Conservation (phyloP, 805 yeast species). For the Saccharomycopsis microspora region DNA sequence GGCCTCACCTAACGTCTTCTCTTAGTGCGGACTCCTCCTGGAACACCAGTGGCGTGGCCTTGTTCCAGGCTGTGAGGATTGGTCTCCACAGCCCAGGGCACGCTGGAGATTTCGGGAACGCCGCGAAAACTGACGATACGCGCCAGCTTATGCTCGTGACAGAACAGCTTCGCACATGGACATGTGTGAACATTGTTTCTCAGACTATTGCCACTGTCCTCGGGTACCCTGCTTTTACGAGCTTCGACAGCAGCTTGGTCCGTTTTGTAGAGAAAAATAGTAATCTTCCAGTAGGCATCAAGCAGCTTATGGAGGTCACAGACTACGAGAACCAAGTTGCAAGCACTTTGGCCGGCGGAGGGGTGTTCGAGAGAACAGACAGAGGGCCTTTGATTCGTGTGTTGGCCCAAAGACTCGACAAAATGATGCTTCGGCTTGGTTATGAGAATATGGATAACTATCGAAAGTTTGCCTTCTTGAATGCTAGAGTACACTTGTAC, state of each 20-base stretch:
- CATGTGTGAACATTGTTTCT: constrained; percentile 81
- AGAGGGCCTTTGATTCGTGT: constrained; percentile 65
- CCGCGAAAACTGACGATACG: constrained; percentile 22
- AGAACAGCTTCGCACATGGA: constrained; percentile 88
- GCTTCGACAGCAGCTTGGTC: constrained; percentile 62
- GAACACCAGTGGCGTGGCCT: constrained; percentile 89
- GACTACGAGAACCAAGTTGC: constrained; percentile 81
- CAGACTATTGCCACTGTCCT: constrained; percentile 86
- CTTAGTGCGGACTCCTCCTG: constrained; percentile 92
- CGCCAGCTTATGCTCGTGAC: constrained; percentile 33
- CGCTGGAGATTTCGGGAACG: constrained; percentile 40
- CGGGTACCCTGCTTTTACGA: constrained; percentile 90
- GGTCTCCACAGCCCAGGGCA: constrained; percentile 80
- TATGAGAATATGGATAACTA: constrained; percentile 49
- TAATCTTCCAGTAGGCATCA: constrained; percentile 46
- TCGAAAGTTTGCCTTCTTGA: constrained; percentile 54
- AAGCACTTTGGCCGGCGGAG: constrained; percentile 35
- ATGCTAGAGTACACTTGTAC: constrained; percentile 71
- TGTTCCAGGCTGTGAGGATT: constrained; percentile 84
- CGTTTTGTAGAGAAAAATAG: constrained; percentile 24
- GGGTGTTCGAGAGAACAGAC: constrained; percentile 31
- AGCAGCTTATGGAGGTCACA: constrained; percentile 73
- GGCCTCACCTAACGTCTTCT: constrained; percentile 96
- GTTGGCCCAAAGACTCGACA: constrained; percentile 61
- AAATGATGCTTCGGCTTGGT: constrained; percentile 50